Evolutionary conservation across 495 filamentous ascomycete genomes (phyloP), one percentile per base, ranked within the genome.

Genomic region (Neurospora sp.): DNA sequence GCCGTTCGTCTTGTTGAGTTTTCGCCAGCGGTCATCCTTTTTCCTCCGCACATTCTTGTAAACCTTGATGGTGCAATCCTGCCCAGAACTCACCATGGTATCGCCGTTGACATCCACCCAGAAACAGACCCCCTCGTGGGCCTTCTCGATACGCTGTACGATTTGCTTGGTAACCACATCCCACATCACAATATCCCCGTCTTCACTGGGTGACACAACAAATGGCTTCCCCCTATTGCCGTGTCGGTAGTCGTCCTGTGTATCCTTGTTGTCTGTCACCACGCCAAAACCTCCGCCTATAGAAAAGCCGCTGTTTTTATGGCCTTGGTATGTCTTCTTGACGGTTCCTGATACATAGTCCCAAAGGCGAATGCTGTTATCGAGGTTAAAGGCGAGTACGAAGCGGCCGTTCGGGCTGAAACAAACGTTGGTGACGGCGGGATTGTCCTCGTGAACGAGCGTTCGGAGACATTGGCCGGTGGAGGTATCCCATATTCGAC

Each of bases 261-360:
- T 75, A 28, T 76, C 69, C 31, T 74, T 70, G 48, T 45, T 66
- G 38, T 80, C 83, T 39, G 86, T 80, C 73, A 94, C 89, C 19
- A 86, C 79, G 37, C 93, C 94, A 82, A 97, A 98, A 34, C 90
- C 89, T 6, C 94, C 93, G 34, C 88, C 88, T 36, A 98, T 84
- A 73, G 93, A 94, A 83, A 90, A 97, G 71, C 91, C 92, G 75
- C 88, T 85, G 80, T 98, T 98, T 71, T 85, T 83, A 80, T 98
- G 96, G 9, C 96, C 96, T 82, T 97, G 93, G 85, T 98, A 99
- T 31, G 96, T 99, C 86, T 98, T 99, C 74, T 97, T 90, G 76
- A 93, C 93, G 7, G 83, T 79, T 4, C 94, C 94, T 36, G 93
- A 89, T 4, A 96, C 91, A 76, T 98, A 99, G 81, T 97, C 91